Base-by-base conservation (phyloP, 2,329 filamentous ascomycete genomes). In the Aphanoascus verrucosus region DNA sequence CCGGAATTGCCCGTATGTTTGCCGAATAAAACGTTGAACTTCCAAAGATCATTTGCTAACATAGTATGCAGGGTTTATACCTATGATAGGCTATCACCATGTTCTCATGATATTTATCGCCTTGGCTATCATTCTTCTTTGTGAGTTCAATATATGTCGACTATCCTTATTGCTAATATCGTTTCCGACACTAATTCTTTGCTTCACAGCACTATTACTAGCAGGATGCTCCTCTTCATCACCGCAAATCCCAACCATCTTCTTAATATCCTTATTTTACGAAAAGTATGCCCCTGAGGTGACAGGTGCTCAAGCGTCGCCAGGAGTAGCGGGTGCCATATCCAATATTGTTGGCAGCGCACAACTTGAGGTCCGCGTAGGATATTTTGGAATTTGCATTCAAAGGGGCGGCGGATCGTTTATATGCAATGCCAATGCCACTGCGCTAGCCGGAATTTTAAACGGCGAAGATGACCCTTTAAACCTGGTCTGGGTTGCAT, bases 231-330 rank as follows among this genome's bases (percentile, higher is more conserved):
- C 93, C 3, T 97, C 91, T 8, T 95, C 91, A 40, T 96, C 91
- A 49, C 93, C 91, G 1, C 76, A 94, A 53, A 96, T 98, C 63
- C 93, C 93, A 23, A 83, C 84, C 66, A 97, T 98, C 71, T 98
- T 96, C 78, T 82, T 98, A 61, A 87, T 98, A 60, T 95, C 90
- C n/a, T 81, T 98, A 64, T 97, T 94, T 80, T 98, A 96, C 75
- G 76, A 94, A 68, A 77, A 80, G 58, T 96, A 96, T 73, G 82
- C 83, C 17, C 87, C 93, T 2, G 76, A 80, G 28, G 91, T 91
- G 61, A 83, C 87, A 62, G 86, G 88, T 4, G 80, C 91, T 8
- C 91, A 97, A 73, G 89, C 95, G 61, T 84, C 95, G 68, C 94
- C 94, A 57, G 87, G 85, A 55, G 85, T 93, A 56, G 85, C 88